Conservation (phyloP, 164 flowering plant species). For the Annona squamosa region DNA sequence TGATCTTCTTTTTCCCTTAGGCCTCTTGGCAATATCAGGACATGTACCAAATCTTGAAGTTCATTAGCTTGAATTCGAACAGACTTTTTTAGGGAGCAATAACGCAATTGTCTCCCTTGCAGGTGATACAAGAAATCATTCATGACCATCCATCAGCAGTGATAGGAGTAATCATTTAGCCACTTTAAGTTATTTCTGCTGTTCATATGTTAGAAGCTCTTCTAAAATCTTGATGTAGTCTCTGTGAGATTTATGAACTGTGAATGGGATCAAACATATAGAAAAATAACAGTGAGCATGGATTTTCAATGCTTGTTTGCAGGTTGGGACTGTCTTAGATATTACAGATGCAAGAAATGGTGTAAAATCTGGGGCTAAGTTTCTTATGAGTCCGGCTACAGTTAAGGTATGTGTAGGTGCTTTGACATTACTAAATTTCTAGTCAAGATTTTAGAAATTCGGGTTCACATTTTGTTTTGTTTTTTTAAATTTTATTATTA, state of each 20-base stretch:
- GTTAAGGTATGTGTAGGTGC: constrained; percentile 37
- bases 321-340: constrained; percentile 75
- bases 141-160: constrained; percentile 46
- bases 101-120: constrained; percentile 14
- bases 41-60: not conserved
- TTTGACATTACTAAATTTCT: no score
- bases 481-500: no score
- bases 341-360: constrained; percentile 52
- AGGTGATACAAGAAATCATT: constrained; percentile 54
- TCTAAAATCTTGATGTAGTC: not conserved
- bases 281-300: not conserved
- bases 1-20: no score
- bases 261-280: not conserved
- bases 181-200: not conserved
- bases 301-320: constrained; percentile 6
- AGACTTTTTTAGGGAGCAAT: not conserved
- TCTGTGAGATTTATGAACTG: not conserved
- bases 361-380: constrained; percentile 62
- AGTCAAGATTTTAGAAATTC: no score
- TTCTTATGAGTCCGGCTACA: constrained; percentile 78
- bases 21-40: not conserved
- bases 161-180: constrained; percentile 47
- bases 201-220: not conserved
- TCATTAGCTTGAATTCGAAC: not conserved
- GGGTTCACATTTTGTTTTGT: no score